A percentile compares a stretch with the other conserved stretches of the same genome.
These are phyloP conservation scores for Nidularia sp. DNA, from an alignment of 768 basidiomycete species.

Conservation along the genomic window DNA sequence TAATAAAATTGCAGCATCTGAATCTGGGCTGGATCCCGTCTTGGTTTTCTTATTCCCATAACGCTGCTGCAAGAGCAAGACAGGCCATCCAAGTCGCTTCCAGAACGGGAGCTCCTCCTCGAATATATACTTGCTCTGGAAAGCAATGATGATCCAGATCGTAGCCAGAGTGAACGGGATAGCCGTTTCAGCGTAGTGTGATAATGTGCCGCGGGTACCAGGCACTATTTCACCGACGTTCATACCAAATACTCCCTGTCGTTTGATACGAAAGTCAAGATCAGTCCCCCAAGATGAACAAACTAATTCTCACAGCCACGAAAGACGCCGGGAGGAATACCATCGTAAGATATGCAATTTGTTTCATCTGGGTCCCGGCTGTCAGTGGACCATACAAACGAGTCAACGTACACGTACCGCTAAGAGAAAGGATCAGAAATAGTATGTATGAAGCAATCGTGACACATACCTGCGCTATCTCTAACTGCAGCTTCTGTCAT, in stretches of 20 bases:
- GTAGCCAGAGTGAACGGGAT: constrained; percentile 43
- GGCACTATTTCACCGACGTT: constrained; percentile 43
- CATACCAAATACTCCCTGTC: constrained; percentile 56
- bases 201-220: constrained; percentile 29
- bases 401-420: background rate
- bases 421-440: background rate
- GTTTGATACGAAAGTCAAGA: background rate
- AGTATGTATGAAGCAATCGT: constrained; percentile 9
- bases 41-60: background rate
- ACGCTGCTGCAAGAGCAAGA: constrained; percentile 8
- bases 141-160: constrained; percentile 47
- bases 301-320: constrained; percentile 30
- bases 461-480: constrained; percentile 40
- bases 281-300: background rate
- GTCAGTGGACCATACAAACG: background rate
- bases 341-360: constrained; percentile 62
- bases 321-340: constrained; percentile 58
- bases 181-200: constrained; percentile 36
- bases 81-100: constrained; percentile 23
- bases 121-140: constrained; percentile 39
- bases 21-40: no score
- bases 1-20: no score
- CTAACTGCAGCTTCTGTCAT: constrained; percentile 50
- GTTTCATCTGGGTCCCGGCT: constrained; percentile 34
- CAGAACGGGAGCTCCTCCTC: constrained; percentile 14